These are phyloP conservation scores for Colletotrichum lini DNA, from an alignment of 2,329 filamentous ascomycete species.

Conservation along the genomic window DNA sequence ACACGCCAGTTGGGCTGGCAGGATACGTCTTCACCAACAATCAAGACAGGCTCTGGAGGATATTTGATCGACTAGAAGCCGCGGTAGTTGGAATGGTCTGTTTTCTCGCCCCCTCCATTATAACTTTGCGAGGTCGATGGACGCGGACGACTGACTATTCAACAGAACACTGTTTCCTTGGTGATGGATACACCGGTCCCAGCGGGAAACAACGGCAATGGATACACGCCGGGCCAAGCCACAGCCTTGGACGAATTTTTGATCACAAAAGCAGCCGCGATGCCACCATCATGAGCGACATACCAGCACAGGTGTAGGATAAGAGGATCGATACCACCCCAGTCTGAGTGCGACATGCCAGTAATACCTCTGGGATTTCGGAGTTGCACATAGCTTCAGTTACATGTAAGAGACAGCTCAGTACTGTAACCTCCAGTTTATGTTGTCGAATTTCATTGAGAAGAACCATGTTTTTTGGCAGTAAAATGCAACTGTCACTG, in stretches of 20 bases:
- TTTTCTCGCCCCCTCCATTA: background rate
- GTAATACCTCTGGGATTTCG: background rate
- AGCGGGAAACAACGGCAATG: conserved; percentile 20
- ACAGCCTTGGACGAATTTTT: conserved; percentile 37
- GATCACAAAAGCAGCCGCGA: conserved; percentile 32
- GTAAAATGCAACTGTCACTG: background rate
- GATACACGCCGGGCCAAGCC: conserved; percentile 18
- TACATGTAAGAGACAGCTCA: background rate
- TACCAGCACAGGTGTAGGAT: background rate
- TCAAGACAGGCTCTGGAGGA: conserved; percentile 55
- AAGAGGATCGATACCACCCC: background rate
- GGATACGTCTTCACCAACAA: conserved; percentile 79
- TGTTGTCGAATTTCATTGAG: too few relatives aligned
- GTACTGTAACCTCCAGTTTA: too few relatives aligned
- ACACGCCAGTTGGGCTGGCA: conserved; percentile 78
- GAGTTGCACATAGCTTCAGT: background rate
- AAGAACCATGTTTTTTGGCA: background rate
- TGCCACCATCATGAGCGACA: conserved; percentile 9
- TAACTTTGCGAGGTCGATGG: background rate
- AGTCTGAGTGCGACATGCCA: background rate
- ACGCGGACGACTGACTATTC: conserved; percentile 2
- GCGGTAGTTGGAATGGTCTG: conserved; percentile 73
- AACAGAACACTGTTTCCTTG: conserved; percentile 34
- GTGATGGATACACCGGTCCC: conserved; percentile 20
- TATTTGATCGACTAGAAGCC: conserved; percentile 69